A percentile compares a stretch with the other conserved stretches of the same genome.
Evolutionary conservation across 2,329 filamentous ascomycete genomes (phyloP).

Genomic region (Diaporthe citrichinensis): DNA sequence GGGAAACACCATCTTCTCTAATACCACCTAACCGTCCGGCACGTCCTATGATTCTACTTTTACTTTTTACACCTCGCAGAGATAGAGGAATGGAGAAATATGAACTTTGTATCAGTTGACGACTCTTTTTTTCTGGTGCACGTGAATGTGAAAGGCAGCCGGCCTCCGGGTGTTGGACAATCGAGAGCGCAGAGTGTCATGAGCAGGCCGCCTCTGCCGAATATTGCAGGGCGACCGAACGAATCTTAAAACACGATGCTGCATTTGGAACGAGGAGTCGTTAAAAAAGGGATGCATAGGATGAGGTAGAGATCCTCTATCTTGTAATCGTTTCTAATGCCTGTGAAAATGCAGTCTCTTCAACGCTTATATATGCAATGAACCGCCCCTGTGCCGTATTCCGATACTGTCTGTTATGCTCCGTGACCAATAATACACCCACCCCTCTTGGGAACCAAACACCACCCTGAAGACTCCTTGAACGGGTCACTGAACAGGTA

Average conservation of each 20-base stretch:
- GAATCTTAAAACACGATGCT: background rate
- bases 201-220: background rate
- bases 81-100: background rate
- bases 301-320: background rate
- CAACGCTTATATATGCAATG: conserved; percentile 28
- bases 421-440: background rate
- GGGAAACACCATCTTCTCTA: background rate
- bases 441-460: background rate
- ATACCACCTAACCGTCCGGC: conserved; percentile 20
- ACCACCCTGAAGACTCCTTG: background rate
- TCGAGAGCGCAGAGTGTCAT: background rate
- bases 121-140: background rate
- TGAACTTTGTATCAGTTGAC: background rate
- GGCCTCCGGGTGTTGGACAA: too few relatives aligned
- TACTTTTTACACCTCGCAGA: background rate
- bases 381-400: background rate
- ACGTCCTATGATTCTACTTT: conserved; percentile 2
- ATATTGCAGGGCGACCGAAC: background rate
- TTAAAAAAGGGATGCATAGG: background rate
- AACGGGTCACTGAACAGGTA: background rate
- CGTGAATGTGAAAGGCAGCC: background rate
- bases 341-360: conserved; percentile 24
- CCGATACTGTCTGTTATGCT: conserved; percentile 3
- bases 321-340: conserved; percentile 31
- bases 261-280: background rate